Evolutionary conservation across 257 asterid species (phyloP), one percentile per base, ranked within the genome.

Genomic region (Eustoma russellianum): DNA sequence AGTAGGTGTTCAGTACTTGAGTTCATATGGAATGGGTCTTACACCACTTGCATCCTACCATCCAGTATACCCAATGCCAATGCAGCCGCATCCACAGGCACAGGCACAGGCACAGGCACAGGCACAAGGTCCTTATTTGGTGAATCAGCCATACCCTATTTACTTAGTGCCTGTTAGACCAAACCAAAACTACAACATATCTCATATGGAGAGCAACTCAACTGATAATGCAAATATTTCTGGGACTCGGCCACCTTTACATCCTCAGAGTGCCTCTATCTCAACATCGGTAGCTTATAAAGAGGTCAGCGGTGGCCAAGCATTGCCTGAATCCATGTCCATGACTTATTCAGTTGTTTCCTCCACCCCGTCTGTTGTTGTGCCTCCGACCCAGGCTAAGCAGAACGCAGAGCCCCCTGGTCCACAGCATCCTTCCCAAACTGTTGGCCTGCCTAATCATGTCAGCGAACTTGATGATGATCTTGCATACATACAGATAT

Each of bases 51-150:
- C 91, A 50, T 79, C 88, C 54, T 83, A 80, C 72, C 79, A 81
- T 71, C 94, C 86, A 1, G 38, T 75, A 45, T 87, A 81, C 66
- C 94, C 83, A 77, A 57, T 77, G 70, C 94, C 94, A 34, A 38
- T 70, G 61, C 83, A 70, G 38, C 78, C 72, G 5, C 86, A 63
- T 14, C n/a, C n/a, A 19, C 28, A 19, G 28, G 30, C 30, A 24
- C 30, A 24, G 30, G 30, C 30, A 24, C 30, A 24, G 30, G 30
- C 30, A 24, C 30, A 24, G 2, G 30, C 30, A 24, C 66, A 38
- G 9, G 43, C 63, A 56, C 81, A 67, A 46, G 66, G 60, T 40
- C 73, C 79, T 50, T 73, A 70, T 59, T 75, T 72, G 13, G 43
- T 76, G 11, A 81, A 73, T 71, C 86, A 80, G 68, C 83, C 74